A percentile compares a stretch with the other conserved stretches of the same genome.
Conservation (phyloP, 2,329 filamentous ascomycete genomes). For the Pseudogymnoascus pannorum region DNA sequence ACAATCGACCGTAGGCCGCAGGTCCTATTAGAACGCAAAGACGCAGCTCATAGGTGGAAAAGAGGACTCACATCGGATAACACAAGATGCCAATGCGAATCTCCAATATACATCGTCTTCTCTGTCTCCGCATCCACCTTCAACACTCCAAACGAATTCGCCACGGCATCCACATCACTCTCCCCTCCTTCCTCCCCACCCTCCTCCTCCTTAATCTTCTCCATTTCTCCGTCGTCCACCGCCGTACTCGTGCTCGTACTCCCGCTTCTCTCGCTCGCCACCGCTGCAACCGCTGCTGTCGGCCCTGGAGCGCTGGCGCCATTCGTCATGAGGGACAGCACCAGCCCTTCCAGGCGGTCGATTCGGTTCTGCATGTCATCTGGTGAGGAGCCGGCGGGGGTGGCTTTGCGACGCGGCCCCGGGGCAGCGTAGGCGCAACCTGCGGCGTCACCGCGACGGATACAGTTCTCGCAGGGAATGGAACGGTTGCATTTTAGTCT, state of each 20-base stretch:
- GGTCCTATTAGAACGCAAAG: not conserved
- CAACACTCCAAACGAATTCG: conserved; percentile 70
- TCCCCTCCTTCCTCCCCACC: conserved; percentile 49
- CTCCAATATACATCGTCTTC: conserved; percentile 74
- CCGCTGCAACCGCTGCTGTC: conserved; percentile 43
- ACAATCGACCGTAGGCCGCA: conserved; percentile 18
- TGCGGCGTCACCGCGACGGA: conserved; percentile 72
- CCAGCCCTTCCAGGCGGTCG: conserved; percentile 85
- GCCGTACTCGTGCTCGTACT: conserved; percentile 17
- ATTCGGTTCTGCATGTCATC: conserved; percentile 99
- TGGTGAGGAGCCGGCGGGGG: conserved; percentile 53
- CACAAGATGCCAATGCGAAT: conserved; percentile 77
- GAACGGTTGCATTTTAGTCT: conserved; percentile 87
- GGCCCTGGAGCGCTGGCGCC: conserved; percentile 59
- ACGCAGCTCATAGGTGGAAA: conserved; percentile 12
- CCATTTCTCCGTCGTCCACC: conserved; percentile 45
- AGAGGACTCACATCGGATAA: conserved; percentile 52
- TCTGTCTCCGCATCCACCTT: conserved; percentile 72
- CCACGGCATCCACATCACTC: conserved; percentile 64
- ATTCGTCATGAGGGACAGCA: conserved; percentile 89
- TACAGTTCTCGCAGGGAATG: conserved; percentile 89
- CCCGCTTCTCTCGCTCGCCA: conserved; percentile 31
- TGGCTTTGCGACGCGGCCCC: conserved; percentile 61
- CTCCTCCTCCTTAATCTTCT: conserved; percentile 43
- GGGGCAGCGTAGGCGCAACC: conserved; percentile 81